These are phyloP conservation scores for Cladosporium sp. DNA, from an alignment of 2,329 filamentous ascomycete species.

Conservation along the genomic window DNA sequence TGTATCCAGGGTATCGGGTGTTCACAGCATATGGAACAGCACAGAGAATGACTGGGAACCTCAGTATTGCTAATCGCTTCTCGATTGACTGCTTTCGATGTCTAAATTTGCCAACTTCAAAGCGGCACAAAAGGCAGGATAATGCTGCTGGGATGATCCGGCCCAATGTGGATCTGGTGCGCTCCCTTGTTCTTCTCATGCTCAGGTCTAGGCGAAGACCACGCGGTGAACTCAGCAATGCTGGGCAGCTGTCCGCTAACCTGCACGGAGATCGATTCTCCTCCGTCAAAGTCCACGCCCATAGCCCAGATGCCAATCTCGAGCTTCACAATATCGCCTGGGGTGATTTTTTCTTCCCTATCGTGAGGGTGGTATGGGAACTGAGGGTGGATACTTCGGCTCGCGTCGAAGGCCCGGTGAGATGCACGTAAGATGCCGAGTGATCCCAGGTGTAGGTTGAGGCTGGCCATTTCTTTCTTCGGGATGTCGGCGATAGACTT, in stretches of 20 bases:
- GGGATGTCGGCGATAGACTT: slow-evolving; percentile 36
- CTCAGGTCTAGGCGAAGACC: slow-evolving; percentile 35
- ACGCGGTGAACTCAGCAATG: slow-evolving; percentile 37
- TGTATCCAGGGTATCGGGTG: too few species aligned
- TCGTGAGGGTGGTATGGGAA: slow-evolving; percentile 17
- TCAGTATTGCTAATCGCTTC: too few species aligned
- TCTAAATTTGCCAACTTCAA: too few species aligned
- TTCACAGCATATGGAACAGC: too few species aligned
- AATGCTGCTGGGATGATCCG: slow-evolving; percentile 33
- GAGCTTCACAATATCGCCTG: slow-evolving; percentile 38
- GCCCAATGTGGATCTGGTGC: slow-evolving; percentile 35
- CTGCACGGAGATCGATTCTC: slow-evolving; percentile 26
- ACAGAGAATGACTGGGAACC: too few species aligned
- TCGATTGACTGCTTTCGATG: too few species aligned
- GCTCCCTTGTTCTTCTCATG: slow-evolving; percentile 37
- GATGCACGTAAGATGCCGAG: slow-evolving; percentile 15
- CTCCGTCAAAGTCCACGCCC: slow-evolving; percentile 42
- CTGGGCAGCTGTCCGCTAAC: slow-evolving; percentile 20
- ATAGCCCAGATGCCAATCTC: slow-evolving; percentile 46
- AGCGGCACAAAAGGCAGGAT: slow-evolving; percentile 33
- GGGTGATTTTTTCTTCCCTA: slow-evolving; percentile 34
- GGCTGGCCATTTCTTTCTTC: slow-evolving; percentile 27
- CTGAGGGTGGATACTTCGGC: slow-evolving; percentile 12
- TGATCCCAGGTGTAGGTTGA: slow-evolving; percentile 15
- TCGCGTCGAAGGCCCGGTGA: slow-evolving; percentile 13